Evolutionary conservation across 106 monocot species (phyloP), one percentile per base, ranked within the genome.

Genomic region (Vanilla planifolia): DNA sequence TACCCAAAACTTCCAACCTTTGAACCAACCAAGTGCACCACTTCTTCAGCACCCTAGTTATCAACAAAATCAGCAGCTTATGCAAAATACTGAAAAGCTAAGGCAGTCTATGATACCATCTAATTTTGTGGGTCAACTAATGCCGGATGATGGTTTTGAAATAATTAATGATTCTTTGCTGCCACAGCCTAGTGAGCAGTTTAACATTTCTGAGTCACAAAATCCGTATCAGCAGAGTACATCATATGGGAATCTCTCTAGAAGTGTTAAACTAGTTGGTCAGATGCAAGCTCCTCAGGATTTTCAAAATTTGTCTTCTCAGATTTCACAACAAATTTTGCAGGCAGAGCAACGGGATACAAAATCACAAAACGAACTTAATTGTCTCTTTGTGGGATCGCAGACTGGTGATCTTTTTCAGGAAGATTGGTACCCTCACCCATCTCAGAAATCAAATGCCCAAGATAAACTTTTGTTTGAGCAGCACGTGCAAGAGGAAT

Each of bases 401-500:
- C 80, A 77, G 33, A n/a, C 81, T 37, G 75, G 79, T 10, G 61
- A 45, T 20, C 57, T 71, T 21, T 42, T 66, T 53, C 93, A 73
- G 35, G 53, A 58, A 53, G 74, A 82, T 22, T 83, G 77, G 82
- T 59, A 59, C 48, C 62, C 80, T 28, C 83, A 79, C 37, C 33
- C 58, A 32, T 55, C 43, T 65, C 70, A 71, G 33, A 76, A 79
- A 71, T 41, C 75, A 13, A 70, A 70, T 8, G 41, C 42, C 32
- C 34, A 53, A 55, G 65, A 77, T 24, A 82, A 75, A 59, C 33
- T 70, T 26, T 66, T 68, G 36, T 64, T 68, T 61, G 62, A 79
- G 4, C 48, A 76, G 21, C 71, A 81, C 23, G 70, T 80, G 5
- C 80, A 80, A 16, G 77, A 84, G 63, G 80, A 84, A 65, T 66